These are phyloP conservation scores for Thuja plicata DNA, from an alignment of 83 land plant species.

Conservation along the genomic window DNA sequence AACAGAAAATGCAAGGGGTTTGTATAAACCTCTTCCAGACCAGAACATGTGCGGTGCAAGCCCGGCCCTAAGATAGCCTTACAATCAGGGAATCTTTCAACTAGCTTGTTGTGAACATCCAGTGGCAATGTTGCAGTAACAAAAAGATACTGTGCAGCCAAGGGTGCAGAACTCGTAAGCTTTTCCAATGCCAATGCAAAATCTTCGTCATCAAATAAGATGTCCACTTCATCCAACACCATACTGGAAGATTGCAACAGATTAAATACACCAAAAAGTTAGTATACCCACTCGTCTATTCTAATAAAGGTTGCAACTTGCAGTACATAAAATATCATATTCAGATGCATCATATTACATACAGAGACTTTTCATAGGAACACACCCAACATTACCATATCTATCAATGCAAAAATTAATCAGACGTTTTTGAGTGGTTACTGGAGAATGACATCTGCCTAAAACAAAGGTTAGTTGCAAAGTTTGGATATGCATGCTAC, in stretches of 20 bases:
- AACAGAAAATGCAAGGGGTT: background rate
- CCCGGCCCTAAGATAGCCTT: conserved; percentile 86
- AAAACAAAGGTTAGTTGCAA: background rate
- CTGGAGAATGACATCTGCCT: background rate
- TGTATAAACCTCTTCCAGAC: conserved; percentile 82
- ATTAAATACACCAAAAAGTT: background rate
- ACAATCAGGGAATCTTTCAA: conserved; percentile 77
- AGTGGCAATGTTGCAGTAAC: conserved; percentile 96
- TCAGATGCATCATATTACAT: background rate
- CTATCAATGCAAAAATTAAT: background rate
- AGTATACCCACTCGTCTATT: background rate
- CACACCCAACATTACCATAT: background rate
- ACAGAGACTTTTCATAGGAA: background rate
- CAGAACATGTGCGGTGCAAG: conserved; percentile 85
- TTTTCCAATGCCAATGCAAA: conserved; percentile 65
- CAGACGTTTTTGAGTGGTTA: background rate
- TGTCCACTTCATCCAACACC: conserved; percentile 94
- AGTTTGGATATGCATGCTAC: background rate
- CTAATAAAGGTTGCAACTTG: background rate
- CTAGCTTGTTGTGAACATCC: conserved; percentile 81
- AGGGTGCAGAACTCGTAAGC: conserved; percentile 57
- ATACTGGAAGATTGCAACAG: conserved; percentile 52
- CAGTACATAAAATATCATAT: background rate
- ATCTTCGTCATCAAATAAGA: conserved; percentile 82
- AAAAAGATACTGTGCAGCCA: conserved; percentile 81